phyloP scores from a whole-genome alignment of 495 filamentous ascomycete genomes.

The Bacidia gigantensis region DNA sequence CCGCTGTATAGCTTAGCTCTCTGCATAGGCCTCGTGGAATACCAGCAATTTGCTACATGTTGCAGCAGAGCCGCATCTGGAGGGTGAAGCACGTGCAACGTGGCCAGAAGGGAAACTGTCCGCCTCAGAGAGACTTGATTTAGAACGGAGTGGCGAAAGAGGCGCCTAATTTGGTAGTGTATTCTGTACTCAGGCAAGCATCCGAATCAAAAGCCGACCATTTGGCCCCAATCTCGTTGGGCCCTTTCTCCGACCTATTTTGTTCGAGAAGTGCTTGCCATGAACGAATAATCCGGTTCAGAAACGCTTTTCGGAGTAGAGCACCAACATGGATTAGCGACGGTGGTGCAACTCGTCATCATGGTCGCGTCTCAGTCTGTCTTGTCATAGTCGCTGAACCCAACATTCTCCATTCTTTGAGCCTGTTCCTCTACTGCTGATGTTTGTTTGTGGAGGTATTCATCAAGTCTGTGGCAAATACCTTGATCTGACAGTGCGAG shows the following conservation, averaged over 20 bases:
- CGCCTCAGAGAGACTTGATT: neutral
- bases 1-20: neutral
- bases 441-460: conserved; percentile 16
- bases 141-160: conserved; percentile 6
- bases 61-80: neutral
- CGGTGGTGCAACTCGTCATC: neutral
- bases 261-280: neutral
- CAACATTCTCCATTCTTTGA: conserved; percentile 11
- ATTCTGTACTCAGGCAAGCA: conserved; percentile 10
- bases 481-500: conserved; percentile 48
- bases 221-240: neutral
- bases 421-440: conserved; percentile 11
- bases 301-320: too few species aligned
- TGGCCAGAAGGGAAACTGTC: neutral
- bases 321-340: too few species aligned
- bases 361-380: neutral
- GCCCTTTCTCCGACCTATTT: neutral
- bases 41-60: neutral
- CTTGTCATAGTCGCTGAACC: conserved; percentile 9
- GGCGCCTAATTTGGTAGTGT: conserved; percentile 11
- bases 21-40: neutral
- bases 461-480: conserved; percentile 11
- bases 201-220: neutral
- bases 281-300: too few species aligned
- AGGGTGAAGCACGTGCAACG: neutral